phyloP scores from a whole-genome alignment of 495 filamentous ascomycete species.

The Podospora bellae-mahoneyi region DNA sequence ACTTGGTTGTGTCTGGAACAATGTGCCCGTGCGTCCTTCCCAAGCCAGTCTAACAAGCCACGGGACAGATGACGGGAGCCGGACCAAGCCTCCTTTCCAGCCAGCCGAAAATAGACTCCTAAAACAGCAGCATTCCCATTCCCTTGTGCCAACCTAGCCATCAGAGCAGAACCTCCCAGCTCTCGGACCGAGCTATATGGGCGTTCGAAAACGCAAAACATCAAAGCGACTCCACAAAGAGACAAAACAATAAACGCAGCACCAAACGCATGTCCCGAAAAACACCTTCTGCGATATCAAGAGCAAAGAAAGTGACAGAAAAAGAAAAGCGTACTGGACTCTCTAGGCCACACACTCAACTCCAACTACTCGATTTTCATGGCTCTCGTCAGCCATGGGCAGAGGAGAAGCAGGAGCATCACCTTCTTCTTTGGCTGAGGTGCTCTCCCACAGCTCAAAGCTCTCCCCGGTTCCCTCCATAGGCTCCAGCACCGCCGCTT shows the following conservation, averaged over 20 bases:
- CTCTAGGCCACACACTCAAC: not conserved
- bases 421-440: conserved; percentile 52
- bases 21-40: not conserved
- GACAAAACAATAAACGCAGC: no score
- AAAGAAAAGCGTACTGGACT: not conserved
- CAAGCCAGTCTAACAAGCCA: not conserved
- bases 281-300: not conserved
- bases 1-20: not conserved
- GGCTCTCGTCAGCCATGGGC: not conserved
- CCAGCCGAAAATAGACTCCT: no score
- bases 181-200: no score
- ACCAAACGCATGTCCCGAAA: not conserved
- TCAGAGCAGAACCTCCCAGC: no score
- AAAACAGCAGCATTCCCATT: not conserved
- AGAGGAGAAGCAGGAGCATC: conserved; percentile 29
- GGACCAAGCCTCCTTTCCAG: no score
- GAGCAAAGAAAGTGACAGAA: not conserved
- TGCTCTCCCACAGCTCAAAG: conserved; percentile 66
- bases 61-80: not conserved
- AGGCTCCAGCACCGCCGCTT: conserved; percentile 47
- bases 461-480: conserved; percentile 51
- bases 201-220: no score
- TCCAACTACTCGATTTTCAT: not conserved
- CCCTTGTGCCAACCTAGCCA: not conserved
- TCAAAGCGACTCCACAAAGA: no score